Base-by-base conservation (phyloP, 352 stramenopile genomes). In the Chrysophaeum taylorii region DNA sequence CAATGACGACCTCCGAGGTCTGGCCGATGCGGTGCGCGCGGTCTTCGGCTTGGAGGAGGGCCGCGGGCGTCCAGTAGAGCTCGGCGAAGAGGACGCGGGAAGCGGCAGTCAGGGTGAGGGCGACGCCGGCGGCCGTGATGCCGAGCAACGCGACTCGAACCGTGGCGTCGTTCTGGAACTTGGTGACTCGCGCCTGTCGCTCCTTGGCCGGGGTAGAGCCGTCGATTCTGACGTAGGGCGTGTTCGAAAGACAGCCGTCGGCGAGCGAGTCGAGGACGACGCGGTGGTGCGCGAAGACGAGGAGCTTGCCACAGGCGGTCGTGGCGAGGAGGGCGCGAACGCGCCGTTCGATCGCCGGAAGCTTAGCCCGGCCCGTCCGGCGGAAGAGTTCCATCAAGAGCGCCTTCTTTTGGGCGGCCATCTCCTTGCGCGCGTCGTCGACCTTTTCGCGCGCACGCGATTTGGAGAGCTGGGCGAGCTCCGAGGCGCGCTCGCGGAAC, bases 41-140 rank as follows among this genome's bases (percentile, higher is more conserved):
- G 84, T 93, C 87, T 75, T 94, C 88, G 0, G 88, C 88, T 76
- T 94, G 88, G 66, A 93, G 83, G 75, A 93, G 83, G 9, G 90
- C 75, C 12, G 81, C 88, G 0, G 87, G 85, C 53, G 87, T 92
- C 87, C 87, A 94, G 73, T 90, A 91, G 25, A 94, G 74, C 76
- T 94, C 88, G 31, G 84, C 80, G 74, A 94, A 94, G 70, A 87
- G 85, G 29, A 93, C 86, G 36, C 76, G 87, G 31, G 79, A 87
- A 21, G 86, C 85, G 12, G 87, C 86, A 33, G 86, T 94, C n/a
- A 94, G 73, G 16, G 86, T 92, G n/a, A 94, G 82, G 57, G 84
- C 88, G 25, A 93, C 82, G 21, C 87, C 87, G 5, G 87, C 88
- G 27, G 88, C 86, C 31, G 86, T 93, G 31, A 93, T 90, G 43